These are phyloP conservation scores for Cephalotrichum gorgonifer DNA, from an alignment of 2,329 filamentous ascomycete species.

Conservation along the genomic window DNA sequence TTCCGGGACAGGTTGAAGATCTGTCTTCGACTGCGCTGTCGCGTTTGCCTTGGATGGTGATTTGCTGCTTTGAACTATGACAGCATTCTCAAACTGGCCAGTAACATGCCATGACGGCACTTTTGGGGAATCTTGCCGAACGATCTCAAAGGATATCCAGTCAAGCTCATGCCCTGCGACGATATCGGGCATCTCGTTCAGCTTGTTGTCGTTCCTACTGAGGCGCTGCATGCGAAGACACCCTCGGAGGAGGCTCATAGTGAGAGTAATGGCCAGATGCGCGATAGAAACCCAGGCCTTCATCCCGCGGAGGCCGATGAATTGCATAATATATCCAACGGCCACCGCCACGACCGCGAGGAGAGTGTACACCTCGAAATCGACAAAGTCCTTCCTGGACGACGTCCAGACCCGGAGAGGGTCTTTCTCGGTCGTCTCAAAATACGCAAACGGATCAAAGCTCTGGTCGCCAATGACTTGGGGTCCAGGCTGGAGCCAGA, in stretches of 20 bases:
- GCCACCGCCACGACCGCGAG: slow-evolving; percentile 2
- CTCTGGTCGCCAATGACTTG: slow-evolving; percentile 14
- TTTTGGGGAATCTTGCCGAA: background rate
- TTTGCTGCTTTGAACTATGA: background rate
- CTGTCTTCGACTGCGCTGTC: background rate
- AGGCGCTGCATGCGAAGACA: slow-evolving; percentile 11
- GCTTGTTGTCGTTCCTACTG: slow-evolving; percentile 8
- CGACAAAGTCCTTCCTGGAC: slow-evolving; percentile 5
- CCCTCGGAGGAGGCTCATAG: slow-evolving; percentile 12
- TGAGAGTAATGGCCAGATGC: slow-evolving; percentile 10
- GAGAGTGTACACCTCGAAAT: slow-evolving; percentile 3
- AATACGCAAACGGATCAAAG: slow-evolving; percentile 12
- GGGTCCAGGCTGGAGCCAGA: slow-evolving; percentile 13
- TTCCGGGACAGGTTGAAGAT: background rate
- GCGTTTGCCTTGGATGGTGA: background rate
- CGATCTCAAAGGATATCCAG: slow-evolving; percentile 12
- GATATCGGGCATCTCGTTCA: slow-evolving; percentile 8
- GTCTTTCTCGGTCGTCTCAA: slow-evolving; percentile 7
- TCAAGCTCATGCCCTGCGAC: slow-evolving; percentile 13
- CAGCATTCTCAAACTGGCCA: background rate
- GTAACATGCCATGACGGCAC: background rate
- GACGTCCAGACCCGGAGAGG: slow-evolving; percentile 6
- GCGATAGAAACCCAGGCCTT: slow-evolving; percentile 11
- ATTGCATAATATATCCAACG: slow-evolving; percentile 11
- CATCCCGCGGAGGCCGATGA: slow-evolving; percentile 13